These are phyloP conservation scores for Boletus smithii DNA, from an alignment of 1,284 basidiomycete species.

Conservation along the genomic window DNA sequence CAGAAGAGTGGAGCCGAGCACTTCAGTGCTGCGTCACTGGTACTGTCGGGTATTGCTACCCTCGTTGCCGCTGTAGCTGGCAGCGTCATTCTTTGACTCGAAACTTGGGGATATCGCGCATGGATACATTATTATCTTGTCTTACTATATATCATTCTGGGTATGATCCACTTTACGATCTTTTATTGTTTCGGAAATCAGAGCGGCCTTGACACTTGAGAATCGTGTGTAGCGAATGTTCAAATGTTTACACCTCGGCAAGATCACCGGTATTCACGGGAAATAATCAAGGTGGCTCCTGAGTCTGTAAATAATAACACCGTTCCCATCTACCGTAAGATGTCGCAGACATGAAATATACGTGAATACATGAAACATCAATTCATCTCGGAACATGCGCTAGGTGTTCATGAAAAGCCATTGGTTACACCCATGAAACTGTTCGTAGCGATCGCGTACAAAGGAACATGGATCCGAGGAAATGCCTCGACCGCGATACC, in stretches of 20 bases:
- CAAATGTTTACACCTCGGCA: too few species aligned
- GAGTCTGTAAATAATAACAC: conserved; percentile 1
- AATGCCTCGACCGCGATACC: neutral
- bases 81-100: conserved; percentile 23
- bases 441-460: neutral
- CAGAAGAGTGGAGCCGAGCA: conserved; percentile 35
- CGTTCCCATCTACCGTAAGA: conserved; percentile 7
- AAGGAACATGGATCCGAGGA: neutral
- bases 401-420: neutral
- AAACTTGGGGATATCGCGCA: conserved; percentile 1
- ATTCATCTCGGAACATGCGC: too few species aligned
- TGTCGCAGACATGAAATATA: conserved; percentile 10
- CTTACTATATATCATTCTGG: conserved; percentile 1
- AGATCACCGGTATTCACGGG: too few species aligned
- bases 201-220: too few species aligned
- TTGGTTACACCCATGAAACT: neutral
- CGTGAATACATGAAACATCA: conserved; percentile 12
- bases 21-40: conserved; percentile 22
- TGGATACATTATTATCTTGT: conserved; percentile 13
- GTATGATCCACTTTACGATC: conserved; percentile 3
- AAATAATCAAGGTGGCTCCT: too few species aligned
- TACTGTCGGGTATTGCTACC: conserved; percentile 25
- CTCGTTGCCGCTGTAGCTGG: conserved; percentile 24
- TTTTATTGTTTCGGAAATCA: conserved; percentile 2
- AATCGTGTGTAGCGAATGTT: too few species aligned